Percentiles rank a stretch among this genome's conserved stretches.
Conservation (phyloP, 1,284 basidiomycete genomes). For the Anthracocystis panici-leucophaei region DNA sequence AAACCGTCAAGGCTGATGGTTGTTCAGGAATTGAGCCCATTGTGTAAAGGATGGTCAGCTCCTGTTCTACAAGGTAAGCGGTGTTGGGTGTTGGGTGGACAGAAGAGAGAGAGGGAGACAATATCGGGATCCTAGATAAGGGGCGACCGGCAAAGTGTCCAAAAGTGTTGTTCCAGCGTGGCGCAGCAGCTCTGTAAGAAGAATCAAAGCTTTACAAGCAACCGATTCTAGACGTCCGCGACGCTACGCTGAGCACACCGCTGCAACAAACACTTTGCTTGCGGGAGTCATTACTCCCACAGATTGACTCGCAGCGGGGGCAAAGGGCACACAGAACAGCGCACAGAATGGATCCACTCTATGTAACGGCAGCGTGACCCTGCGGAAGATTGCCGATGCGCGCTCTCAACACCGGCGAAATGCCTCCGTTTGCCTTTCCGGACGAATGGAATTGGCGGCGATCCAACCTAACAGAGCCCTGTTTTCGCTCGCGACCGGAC, state of each 20-base stretch:
- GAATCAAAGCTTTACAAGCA: conserved; percentile 9
- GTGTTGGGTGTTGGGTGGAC: conserved; percentile 1
- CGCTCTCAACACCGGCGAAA: conserved; percentile 28
- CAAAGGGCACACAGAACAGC: neutral
- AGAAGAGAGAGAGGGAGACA: neutral
- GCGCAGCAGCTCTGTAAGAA: conserved; percentile 10
- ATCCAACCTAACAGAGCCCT: neutral
- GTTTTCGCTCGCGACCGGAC: conserved; percentile 1
- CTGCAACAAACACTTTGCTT: neutral
- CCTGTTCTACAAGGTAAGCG: conserved; percentile 1
- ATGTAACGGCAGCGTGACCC: conserved; percentile 31
- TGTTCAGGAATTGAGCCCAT: conserved; percentile 40
- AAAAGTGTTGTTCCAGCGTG: conserved; percentile 1
- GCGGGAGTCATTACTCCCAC: conserved; percentile 1
- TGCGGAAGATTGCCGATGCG: conserved; percentile 43
- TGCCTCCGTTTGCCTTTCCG: neutral
- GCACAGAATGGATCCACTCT: too few relatives aligned
- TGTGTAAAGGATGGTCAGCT: conserved; percentile 22
- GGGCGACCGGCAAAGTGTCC: neutral
- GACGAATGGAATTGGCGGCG: neutral
- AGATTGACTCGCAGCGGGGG: conserved; percentile 1
- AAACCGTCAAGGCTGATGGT: conserved; percentile 49
- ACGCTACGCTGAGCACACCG: neutral
- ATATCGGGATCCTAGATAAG: conserved; percentile 8
- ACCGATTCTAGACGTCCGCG: neutral